A percentile compares a stretch with the other conserved stretches of the same genome.
Conservation (phyloP, 2,329 filamentous ascomycete species). For the Paraconiothyrium brasiliense region DNA sequence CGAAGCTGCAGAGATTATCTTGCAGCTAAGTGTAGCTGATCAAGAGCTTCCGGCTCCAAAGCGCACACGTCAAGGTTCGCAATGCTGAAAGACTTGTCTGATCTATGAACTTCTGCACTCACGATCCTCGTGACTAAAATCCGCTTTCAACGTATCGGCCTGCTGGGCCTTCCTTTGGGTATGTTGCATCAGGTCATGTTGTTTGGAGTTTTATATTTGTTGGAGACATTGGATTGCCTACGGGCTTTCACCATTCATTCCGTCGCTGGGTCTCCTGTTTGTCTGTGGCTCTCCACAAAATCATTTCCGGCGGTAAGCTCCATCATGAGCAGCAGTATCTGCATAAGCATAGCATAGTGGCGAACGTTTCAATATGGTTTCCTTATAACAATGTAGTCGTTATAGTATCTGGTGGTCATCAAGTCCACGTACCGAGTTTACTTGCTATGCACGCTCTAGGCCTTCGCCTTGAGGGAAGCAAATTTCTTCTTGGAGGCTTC, state of each 20-base stretch:
- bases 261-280: conserved; percentile 1
- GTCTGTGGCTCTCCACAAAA: not conserved
- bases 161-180: conserved; percentile 24
- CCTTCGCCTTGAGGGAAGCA: conserved; percentile 37
- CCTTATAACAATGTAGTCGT: not conserved
- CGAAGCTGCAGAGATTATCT: conserved; percentile 48
- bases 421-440: not conserved
- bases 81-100: conserved; percentile 19
- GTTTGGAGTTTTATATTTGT: conserved; percentile 15
- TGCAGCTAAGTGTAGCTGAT: conserved; percentile 41
- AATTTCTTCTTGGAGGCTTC: conserved; percentile 32
- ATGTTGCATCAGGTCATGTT: conserved; percentile 16
- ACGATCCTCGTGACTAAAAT: not conserved
- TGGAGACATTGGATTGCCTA: conserved; percentile 7
- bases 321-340: not conserved
- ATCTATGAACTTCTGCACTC: not conserved
- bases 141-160: conserved; percentile 21
- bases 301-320: not conserved
- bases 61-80: conserved; percentile 42
- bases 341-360: conserved; percentile 10
- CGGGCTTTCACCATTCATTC: conserved; percentile 14
- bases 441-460: not conserved
- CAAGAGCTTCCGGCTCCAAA: conserved; percentile 34
- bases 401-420: not conserved
- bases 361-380: not conserved